phyloP scores from a whole-genome alignment of 2,329 filamentous ascomycete species.

The Sarocladium oryzae region DNA sequence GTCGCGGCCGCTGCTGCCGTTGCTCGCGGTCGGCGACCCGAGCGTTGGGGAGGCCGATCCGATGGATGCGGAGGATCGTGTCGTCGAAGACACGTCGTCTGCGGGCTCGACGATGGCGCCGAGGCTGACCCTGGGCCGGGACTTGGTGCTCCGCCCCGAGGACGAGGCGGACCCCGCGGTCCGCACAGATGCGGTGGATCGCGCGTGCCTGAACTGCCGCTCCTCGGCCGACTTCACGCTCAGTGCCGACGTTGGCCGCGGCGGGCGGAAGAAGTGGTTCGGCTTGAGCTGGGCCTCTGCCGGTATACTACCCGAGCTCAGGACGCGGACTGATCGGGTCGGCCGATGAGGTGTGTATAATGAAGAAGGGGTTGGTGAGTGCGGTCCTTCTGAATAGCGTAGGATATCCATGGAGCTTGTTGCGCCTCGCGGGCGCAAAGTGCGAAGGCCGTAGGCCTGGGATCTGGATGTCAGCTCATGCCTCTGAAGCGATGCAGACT shows the following conservation, averaged over 20 bases:
- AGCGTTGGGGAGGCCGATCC: neutral
- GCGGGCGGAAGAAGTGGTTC: neutral
- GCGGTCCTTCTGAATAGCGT: neutral
- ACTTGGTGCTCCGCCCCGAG: neutral
- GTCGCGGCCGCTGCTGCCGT: neutral
- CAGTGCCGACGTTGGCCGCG: neutral
- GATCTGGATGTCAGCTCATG: neutral
- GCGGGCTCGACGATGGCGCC: neutral
- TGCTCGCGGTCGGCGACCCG: neutral
- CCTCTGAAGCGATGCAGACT: no score
- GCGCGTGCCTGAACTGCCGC: no score
- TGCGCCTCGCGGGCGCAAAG: neutral
- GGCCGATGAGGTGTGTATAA: neutral
- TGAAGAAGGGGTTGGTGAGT: neutral
- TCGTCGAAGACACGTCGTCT: neutral
- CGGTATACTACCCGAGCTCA: neutral
- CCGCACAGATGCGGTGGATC: neutral
- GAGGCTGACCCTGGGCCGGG: neutral
- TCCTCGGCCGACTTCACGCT: neutral
- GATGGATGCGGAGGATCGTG: neutral
- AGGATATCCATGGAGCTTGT: neutral
- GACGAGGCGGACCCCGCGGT: neutral
- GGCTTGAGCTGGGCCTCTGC: neutral
- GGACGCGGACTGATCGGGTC: neutral
- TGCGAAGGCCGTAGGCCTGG: neutral